phyloP scores from a whole-genome alignment of 768 basidiomycete species.

The Steccherinum ochraceum region DNA sequence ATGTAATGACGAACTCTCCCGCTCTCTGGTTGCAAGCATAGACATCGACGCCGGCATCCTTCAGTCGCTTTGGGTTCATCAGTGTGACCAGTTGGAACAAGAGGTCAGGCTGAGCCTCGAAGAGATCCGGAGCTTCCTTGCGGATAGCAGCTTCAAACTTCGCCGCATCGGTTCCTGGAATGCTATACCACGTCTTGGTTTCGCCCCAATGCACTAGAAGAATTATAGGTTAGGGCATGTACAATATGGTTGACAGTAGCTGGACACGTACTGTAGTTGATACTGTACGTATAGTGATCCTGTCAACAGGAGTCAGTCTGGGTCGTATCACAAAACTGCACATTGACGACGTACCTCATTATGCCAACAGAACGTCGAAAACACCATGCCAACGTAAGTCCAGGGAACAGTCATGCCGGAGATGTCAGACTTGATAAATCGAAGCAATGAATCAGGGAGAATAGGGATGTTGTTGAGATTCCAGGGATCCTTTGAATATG shows the following conservation, averaged over 20 bases:
- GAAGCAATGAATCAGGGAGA: conserved; percentile 83
- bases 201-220: conserved; percentile 94
- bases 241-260: neutral
- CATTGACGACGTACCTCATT: conserved; percentile 63
- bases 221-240: too few relatives aligned
- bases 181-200: conserved; percentile 99
- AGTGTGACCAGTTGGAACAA: conserved; percentile 96
- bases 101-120: conserved; percentile 95
- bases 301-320: conserved; percentile 26
- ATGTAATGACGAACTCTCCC: conserved; percentile 96
- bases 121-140: conserved; percentile 93
- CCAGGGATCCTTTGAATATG: conserved; percentile 90
- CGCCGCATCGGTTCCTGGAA: conserved; percentile 91
- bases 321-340: conserved; percentile 12
- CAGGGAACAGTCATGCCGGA: conserved; percentile 99
- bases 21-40: conserved; percentile 95
- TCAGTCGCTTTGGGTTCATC: conserved; percentile 89
- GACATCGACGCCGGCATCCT: conserved; percentile 84
- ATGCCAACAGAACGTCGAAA: conserved; percentile 99
- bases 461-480: conserved; percentile 98
- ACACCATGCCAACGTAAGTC: conserved; percentile 99
- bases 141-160: conserved; percentile 96
- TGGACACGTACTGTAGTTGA: conserved; percentile 77
- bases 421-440: conserved; percentile 97
- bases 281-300: conserved; percentile 97